Evolutionary conservation across 148 eudicot species (phyloP), one percentile per base, ranked within the genome.

Genomic region (Suaeda aralocaspica): DNA sequence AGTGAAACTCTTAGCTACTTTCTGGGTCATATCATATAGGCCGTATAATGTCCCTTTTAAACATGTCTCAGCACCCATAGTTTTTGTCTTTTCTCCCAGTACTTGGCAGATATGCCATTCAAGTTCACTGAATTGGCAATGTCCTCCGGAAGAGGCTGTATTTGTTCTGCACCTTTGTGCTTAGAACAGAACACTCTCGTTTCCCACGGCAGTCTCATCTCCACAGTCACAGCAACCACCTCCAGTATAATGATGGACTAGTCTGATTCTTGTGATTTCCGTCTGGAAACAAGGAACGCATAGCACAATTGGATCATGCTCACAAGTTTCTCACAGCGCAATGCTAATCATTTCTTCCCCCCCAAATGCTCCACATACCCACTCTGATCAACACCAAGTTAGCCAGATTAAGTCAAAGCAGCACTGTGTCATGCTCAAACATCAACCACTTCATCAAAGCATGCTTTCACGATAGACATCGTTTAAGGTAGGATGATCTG

Each of bases 171-270:
- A 48, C 99, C 99, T 86, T 82, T 89, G 86, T 94, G 99, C 82
- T 86, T 89, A 4, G 97, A 87, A 81, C 99, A 94, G 79, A 94
- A 30, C 99, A 97, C 69, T 88, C 88, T 14, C 87, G 93, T 82
- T 87, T 91, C 99, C 99, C 91, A n/a, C n/a, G 68, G 99, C 99
- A 69, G 93, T 94, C 81, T 84, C 90, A 78, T 94, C 99, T 75
- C 99, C 99, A 79, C 99, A 94, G 67, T 94, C 99, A 68, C 99
- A 94, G 77, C 99, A 94, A 71, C 99, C 99, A 65, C 99, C 93
- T 69, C 93, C 93, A 0, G 99, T 91, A 68, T 91, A 94, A 89
- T 94, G 63, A 91, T 87, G 3, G 97, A 91, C 77, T 89, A 91
- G 75, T 94, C 99, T 94, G 99, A 64, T 87, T 87, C 79, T 86